Conservation (phyloP, 495 filamentous ascomycete species). For the Amniculicola lignicola region DNA sequence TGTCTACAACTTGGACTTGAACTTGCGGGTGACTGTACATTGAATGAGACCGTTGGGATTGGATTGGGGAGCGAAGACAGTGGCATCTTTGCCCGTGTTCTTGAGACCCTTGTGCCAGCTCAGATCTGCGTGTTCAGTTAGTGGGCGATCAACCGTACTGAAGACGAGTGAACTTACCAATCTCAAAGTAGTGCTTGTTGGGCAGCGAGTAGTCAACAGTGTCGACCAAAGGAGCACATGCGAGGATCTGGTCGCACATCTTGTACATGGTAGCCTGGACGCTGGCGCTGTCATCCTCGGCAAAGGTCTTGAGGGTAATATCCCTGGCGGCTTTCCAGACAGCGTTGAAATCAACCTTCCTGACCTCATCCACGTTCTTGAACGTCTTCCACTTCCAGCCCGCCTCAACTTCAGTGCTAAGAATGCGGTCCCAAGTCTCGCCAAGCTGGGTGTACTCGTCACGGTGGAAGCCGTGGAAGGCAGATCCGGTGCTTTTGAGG, state of each 20-base stretch:
- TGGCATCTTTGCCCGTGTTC: constrained; percentile 95
- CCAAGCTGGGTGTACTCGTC: constrained; percentile 89
- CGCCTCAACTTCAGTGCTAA: constrained; percentile 87
- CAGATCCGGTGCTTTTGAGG: constrained; percentile 95
- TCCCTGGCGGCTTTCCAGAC: constrained; percentile 71
- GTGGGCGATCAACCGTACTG: constrained; percentile 15
- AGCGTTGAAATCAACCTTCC: constrained; percentile 65
- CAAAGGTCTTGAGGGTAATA: constrained; percentile 88
- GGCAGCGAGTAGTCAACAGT: constrained; percentile 79
- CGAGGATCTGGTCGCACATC: constrained; percentile 89
- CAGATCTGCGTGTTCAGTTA: constrained; percentile 60
- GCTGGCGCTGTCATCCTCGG: constrained; percentile 84
- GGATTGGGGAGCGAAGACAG: constrained; percentile 91
- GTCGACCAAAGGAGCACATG: constrained; percentile 64
- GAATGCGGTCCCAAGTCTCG: constrained; percentile 91
- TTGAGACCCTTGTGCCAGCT: constrained; percentile 96
- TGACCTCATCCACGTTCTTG: constrained; percentile 62
- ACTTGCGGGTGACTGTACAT: constrained; percentile 75
- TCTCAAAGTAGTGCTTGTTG: constrained; percentile 98
- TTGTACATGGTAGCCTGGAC: constrained; percentile 99
- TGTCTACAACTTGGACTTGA: constrained; percentile 40
- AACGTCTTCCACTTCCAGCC: constrained; percentile 82
- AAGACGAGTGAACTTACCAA: constrained; percentile 62
- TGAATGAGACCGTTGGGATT: constrained; percentile 94
- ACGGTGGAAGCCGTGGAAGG: constrained; percentile 88